Evolutionary conservation across 1,284 basidiomycete genomes (phyloP).

Genomic region (Cryptococcus deneoformans): DNA sequence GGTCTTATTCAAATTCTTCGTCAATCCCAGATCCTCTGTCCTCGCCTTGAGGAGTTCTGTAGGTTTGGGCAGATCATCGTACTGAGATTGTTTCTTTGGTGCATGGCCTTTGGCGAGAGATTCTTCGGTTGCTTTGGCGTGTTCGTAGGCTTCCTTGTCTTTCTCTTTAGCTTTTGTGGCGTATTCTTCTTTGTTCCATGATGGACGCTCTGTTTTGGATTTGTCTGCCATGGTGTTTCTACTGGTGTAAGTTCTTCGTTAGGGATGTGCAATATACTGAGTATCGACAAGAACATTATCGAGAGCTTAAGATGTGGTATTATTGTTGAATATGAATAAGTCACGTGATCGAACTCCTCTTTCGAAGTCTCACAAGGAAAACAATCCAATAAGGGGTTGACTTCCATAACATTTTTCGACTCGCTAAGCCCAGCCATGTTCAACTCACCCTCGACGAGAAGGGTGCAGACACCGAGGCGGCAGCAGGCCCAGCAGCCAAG

Average conservation of each 20-base stretch:
- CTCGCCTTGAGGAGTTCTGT: slow-evolving; percentile 85
- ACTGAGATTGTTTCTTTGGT: slow-evolving; percentile 4
- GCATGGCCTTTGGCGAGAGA: slow-evolving; percentile 67
- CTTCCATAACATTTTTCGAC: too few species aligned
- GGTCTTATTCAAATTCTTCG: slow-evolving; percentile 88
- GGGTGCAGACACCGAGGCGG: neutral
- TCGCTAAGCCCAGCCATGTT: slow-evolving; percentile 22
- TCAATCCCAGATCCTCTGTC: slow-evolving; percentile 73
- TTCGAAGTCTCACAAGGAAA: too few species aligned
- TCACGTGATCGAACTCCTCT: neutral
- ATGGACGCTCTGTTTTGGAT: slow-evolving; percentile 19
- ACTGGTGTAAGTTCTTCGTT: too few species aligned
- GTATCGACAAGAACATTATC: neutral
- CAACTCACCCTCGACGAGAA: slow-evolving; percentile 35
- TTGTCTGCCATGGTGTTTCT: too few species aligned
- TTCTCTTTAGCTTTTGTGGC: slow-evolving; percentile 47
- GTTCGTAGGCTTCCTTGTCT: slow-evolving; percentile 38
- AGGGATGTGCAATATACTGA: too few species aligned
- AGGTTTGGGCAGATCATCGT: slow-evolving; percentile 69
- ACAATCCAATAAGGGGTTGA: too few species aligned
- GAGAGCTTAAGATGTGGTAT: neutral
- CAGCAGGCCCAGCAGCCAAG: neutral
- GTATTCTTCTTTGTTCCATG: slow-evolving; percentile 50
- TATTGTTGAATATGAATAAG: neutral
- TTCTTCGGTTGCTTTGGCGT: slow-evolving; percentile 43